Base-by-base conservation (phyloP, 2,329 filamentous ascomycete species). In the Parastagonospora avenae region DNA sequence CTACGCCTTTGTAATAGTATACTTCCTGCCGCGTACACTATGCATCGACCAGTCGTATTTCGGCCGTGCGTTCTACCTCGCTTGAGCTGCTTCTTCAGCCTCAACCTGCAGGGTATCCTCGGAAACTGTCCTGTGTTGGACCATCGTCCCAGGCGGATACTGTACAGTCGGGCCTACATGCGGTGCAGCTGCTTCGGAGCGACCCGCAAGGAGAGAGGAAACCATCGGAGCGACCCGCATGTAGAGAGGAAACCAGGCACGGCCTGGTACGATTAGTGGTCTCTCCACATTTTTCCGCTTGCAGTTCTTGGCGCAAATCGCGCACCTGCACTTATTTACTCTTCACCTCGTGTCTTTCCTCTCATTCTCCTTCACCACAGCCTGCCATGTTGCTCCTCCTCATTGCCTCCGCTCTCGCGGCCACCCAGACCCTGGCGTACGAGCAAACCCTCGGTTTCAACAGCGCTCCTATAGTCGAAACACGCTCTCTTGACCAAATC, bases 401-500 rank as follows among this genome's bases (percentile, higher is more conserved):
- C 12, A 12, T 40, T 31, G 11, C 29, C n/a, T 24, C 44, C 9
- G 35, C 35, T 19, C n/a, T 46, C 9, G 28, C 28, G 15, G 44
- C 44, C 28, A 28, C 14, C 29, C 44, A 39, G 36, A 12, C 28
- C 24, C 33, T 38, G 1, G 35, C 24, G 12, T 46, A 46, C 11
- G 44, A 46, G 15, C 35, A 38, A 24, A 38, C 35, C n/a, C 35
- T 46, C 32, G 35, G 28, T 19, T 46, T 46, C 36, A 40, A 40
- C n/a, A 33, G 35, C 14, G 44, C 44, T 11, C 28, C 44, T 19
- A 39, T 24, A 24, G 36, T 46, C 8, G 80, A 83, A 44, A 81
- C 69, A 10, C 75, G 80, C 15, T 75, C 75, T 1, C 55, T 83
- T 1, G 79, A 82, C 12, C 70, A 81, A 40, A 79, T 84, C 8